phyloP scores from a whole-genome alignment of 2,329 filamentous ascomycete species.

The Xylaria sp. region DNA sequence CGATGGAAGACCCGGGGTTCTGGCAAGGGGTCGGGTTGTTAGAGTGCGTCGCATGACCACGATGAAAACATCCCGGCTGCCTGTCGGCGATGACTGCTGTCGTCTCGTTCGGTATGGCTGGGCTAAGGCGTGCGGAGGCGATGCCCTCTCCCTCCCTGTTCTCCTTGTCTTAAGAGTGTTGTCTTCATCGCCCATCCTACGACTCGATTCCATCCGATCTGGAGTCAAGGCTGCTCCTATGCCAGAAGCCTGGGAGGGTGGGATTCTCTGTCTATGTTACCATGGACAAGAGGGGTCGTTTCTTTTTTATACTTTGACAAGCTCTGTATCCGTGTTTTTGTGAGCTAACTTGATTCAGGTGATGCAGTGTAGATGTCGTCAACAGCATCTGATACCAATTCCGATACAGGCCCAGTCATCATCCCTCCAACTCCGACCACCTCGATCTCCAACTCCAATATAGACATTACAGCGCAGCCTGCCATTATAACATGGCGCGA shows the following conservation, averaged over 20 bases:
- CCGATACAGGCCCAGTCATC: slow-evolving; percentile 14
- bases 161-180: slow-evolving; percentile 20
- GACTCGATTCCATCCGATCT: slow-evolving; percentile 17
- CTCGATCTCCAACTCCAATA: slow-evolving; percentile 27
- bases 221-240: slow-evolving; percentile 42
- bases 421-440: slow-evolving; percentile 14
- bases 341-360: slow-evolving; percentile 34
- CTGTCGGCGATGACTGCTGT: slow-evolving; percentile 38
- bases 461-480: slow-evolving; percentile 34
- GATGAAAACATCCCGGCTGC: slow-evolving; percentile 17
- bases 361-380: slow-evolving; percentile 36
- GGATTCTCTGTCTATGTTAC: slow-evolving; percentile 32
- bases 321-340: slow-evolving; percentile 9
- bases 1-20: slow-evolving; percentile 40
- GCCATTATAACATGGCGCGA: slow-evolving; percentile 32
- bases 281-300: slow-evolving; percentile 33
- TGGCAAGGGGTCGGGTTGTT: slow-evolving; percentile 37
- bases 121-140: slow-evolving; percentile 40
- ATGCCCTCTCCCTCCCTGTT: slow-evolving; percentile 22
- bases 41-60: slow-evolving; percentile 21
- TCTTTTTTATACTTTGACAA: slow-evolving; percentile 26
- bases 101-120: slow-evolving; percentile 39
- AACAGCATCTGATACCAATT: slow-evolving; percentile 33
- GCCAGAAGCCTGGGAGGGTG: slow-evolving; percentile 42
- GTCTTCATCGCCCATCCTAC: slow-evolving; percentile 3